phyloP scores from a whole-genome alignment of 495 filamentous ascomycete species.

The Elasticomyces elasticus region DNA sequence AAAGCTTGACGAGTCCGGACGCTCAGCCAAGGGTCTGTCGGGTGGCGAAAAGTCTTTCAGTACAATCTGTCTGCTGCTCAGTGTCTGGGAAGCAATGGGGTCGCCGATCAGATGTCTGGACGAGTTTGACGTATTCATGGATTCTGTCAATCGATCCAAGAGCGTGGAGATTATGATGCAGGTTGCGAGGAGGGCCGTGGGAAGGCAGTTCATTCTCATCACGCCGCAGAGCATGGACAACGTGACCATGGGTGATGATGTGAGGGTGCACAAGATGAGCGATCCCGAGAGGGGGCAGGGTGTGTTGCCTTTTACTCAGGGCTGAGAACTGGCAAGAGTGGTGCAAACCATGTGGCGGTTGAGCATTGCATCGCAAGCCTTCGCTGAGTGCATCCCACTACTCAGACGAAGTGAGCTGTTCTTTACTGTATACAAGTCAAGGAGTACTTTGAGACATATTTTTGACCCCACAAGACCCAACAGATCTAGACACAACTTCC shows the following conservation, averaged over 20 bases:
- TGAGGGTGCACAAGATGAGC: conserved; percentile 49
- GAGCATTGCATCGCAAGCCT: too few species aligned
- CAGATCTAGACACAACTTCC: too few species aligned
- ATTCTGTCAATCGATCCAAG: conserved; percentile 85
- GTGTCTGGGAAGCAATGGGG: conserved; percentile 97
- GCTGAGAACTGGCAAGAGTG: neutral
- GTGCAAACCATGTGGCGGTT: neutral
- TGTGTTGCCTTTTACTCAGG: conserved; percentile 25
- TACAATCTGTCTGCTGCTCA: conserved; percentile 81
- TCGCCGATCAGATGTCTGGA: conserved; percentile 89
- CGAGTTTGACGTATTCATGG: conserved; percentile 99
- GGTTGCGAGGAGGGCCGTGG: conserved; percentile 72
- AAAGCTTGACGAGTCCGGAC: conserved; percentile 49
- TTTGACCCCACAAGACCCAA: too few species aligned
- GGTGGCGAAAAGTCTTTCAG: conserved; percentile 98
- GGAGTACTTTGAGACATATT: too few species aligned
- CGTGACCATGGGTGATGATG: conserved; percentile 57
- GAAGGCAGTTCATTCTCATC: conserved; percentile 92
- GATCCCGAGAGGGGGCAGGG: conserved; percentile 38
- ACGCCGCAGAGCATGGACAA: conserved; percentile 82
- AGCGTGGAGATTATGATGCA: conserved; percentile 92
- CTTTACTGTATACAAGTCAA: too few species aligned
- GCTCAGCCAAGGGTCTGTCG: conserved; percentile 81
- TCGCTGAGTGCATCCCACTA: too few species aligned
- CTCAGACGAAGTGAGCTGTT: too few species aligned